phyloP scores from a whole-genome alignment of 2,329 filamentous ascomycete species.

The Nothomitra cinnamomea region DNA sequence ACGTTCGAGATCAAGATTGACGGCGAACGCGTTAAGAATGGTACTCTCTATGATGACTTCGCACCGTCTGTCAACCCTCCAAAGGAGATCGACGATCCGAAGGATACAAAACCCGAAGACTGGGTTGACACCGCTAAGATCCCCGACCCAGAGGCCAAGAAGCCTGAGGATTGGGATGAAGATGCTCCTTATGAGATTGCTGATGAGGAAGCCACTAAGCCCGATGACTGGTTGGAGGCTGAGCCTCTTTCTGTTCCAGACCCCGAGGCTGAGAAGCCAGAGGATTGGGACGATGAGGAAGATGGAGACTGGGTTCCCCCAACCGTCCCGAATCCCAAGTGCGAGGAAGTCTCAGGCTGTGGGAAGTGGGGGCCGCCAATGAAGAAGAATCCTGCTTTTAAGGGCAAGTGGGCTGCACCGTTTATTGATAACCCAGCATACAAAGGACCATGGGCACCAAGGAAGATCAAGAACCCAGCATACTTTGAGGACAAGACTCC shows the following conservation, averaged over 20 bases:
- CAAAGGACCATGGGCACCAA: slow-evolving; percentile 88
- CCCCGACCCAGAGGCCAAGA: slow-evolving; percentile 76
- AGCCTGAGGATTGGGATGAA: slow-evolving; percentile 99
- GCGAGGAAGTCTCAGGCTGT: slow-evolving; percentile 80
- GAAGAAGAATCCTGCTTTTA: slow-evolving; percentile 92
- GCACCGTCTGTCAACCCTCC: slow-evolving; percentile 79
- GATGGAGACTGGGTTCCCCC: slow-evolving; percentile 94
- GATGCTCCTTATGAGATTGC: slow-evolving; percentile 93
- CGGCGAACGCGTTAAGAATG: slow-evolving; percentile 72
- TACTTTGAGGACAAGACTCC: slow-evolving; percentile 97
- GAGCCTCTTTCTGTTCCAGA: slow-evolving; percentile 73
- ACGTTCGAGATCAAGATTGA: slow-evolving; percentile 86
- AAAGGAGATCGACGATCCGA: slow-evolving; percentile 85
- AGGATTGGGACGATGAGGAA: slow-evolving; percentile 99
- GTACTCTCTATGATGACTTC: slow-evolving; percentile 89
- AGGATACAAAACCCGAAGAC: slow-evolving; percentile 84
- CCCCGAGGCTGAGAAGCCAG: slow-evolving; percentile 90
- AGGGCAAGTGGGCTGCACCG: slow-evolving; percentile 94
- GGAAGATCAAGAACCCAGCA: slow-evolving; percentile 91
- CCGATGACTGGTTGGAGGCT: slow-evolving; percentile 89
- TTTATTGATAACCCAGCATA: slow-evolving; percentile 94
- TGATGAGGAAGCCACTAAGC: slow-evolving; percentile 78
- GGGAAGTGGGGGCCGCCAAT: slow-evolving; percentile 82
- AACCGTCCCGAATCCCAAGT: slow-evolving; percentile 89
- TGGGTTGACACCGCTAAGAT: slow-evolving; percentile 95